Evolutionary conservation across 2,329 filamentous ascomycete species (phyloP), one percentile per base, ranked within the genome.

Genomic region (Drechslerella coelobrocha): DNA sequence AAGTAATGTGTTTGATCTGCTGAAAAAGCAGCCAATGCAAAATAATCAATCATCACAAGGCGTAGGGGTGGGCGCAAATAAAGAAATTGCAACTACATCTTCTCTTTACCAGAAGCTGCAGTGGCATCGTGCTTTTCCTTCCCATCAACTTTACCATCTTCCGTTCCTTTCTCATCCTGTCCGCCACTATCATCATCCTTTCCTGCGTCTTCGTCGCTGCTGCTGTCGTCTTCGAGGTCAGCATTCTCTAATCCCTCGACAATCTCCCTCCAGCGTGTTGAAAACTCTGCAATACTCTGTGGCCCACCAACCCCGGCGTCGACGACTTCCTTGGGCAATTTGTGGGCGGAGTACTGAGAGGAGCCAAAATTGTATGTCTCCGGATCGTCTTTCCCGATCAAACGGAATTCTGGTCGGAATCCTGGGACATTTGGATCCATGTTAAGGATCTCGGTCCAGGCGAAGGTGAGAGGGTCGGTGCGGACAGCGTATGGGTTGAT

Each of bases 401-500:
- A 82, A 43, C 93, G 84, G 73, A 99, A 84, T 78, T 97, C 92
- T 0, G 92, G 90, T 3, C 84, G 82, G 14, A 83, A 79, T 59
- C 84, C 81, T 43, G 88, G 84, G 0, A 83, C 82, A 0, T 83
- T 82, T 2, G 85, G 83, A 0, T 83, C 80, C 1, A 81, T 80
- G 37, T 81, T 79, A 66, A 97, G 81, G 41, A 99, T 83, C 80
- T 97, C 93, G 72, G 89, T 78, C 94, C 94, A 99, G 45, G 87
- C 88, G 78, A 96, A 99, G 0, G 97, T 82, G 47, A 97, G 79
- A 2, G 90, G 89, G 80, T 99, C 94, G 0, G 94, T 99, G 69
- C 91, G 83, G 43, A 87, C 85, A 0, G 93, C 93, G 91, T 93
- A 99, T 0, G 94, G 91, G 76, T 97, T 97, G 76, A 99, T 89